Evolutionary conservation across 306 rosid genomes (phyloP).

Genomic region (Senna siamea): DNA sequence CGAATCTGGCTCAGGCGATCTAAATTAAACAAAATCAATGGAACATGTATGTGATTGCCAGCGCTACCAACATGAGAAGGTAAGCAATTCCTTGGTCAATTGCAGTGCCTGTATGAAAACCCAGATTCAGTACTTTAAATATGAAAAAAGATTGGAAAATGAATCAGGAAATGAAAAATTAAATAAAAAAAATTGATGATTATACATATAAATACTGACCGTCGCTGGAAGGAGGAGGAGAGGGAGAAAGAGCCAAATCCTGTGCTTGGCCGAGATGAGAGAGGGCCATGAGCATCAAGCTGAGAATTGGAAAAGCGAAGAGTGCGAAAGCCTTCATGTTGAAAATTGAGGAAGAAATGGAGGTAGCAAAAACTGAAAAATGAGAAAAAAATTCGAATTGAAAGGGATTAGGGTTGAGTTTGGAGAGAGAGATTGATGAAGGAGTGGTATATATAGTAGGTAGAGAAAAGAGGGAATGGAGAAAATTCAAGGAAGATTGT

Average conservation of each 20-base stretch:
- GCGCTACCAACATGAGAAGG: constrained; percentile 57
- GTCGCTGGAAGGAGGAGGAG: constrained; percentile 47
- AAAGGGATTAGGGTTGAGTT: neutral
- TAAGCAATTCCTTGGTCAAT: constrained; percentile 76
- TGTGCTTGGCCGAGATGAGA: constrained; percentile 40
- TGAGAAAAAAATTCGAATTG: neutral
- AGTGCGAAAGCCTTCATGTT: constrained; percentile 40
- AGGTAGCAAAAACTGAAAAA: neutral
- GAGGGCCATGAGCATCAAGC: constrained; percentile 42
- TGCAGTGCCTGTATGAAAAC: constrained; percentile 46
- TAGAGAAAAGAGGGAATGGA: neutral
- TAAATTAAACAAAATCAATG: constrained; percentile 44
- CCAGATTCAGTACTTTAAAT: neutral
- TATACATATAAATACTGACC: constrained; percentile 41
- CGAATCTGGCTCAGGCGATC: neutral
- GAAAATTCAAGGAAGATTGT: neutral
- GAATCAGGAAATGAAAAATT: neutral
- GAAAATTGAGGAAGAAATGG: neutral
- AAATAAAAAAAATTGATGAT: neutral
- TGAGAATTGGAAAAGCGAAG: constrained; percentile 41
- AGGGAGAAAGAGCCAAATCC: constrained; percentile 46
- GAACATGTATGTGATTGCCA: constrained; percentile 60
- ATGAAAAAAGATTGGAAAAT: neutral
- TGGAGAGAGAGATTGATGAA: neutral
- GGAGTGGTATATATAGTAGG: constrained; percentile 34